phyloP scores from a whole-genome alignment of 805 yeast species.

The Ogataea nonfermentans region DNA sequence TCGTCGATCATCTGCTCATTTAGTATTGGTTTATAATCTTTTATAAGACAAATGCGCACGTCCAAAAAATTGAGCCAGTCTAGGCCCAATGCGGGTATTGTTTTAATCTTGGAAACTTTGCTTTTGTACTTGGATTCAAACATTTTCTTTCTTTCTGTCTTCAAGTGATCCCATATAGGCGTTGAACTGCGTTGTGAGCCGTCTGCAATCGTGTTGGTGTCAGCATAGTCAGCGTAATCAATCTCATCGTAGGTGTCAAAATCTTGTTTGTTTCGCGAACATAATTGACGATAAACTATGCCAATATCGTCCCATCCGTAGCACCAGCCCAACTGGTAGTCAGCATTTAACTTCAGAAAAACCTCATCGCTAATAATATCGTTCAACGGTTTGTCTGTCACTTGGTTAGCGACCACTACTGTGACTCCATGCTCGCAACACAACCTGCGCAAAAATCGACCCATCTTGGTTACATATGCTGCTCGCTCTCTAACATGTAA shows the following conservation, averaged over 20 bases:
- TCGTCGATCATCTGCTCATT: slow-evolving; percentile 36
- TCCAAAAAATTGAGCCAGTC: slow-evolving; percentile 53
- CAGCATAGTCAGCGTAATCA: slow-evolving; percentile 12
- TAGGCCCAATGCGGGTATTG: slow-evolving; percentile 54
- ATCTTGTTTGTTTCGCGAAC: slow-evolving; percentile 18
- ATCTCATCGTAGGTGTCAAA: slow-evolving; percentile 23
- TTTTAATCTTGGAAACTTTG: slow-evolving; percentile 30
- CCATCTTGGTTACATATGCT: slow-evolving; percentile 41
- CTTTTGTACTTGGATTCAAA: slow-evolving; percentile 34
- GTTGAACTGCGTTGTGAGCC: slow-evolving; percentile 11
- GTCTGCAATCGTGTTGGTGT: neutral
- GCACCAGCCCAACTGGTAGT: slow-evolving; percentile 68
- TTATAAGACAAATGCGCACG: slow-evolving; percentile 46
- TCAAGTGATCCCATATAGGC: slow-evolving; percentile 27
- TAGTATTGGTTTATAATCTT: slow-evolving; percentile 41
- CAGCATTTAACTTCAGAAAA: slow-evolving; percentile 42
- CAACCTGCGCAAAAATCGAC: slow-evolving; percentile 46
- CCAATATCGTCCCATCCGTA: slow-evolving; percentile 67
- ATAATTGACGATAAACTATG: slow-evolving; percentile 30
- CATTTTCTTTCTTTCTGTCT: slow-evolving; percentile 27
- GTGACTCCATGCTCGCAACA: slow-evolving; percentile 53
- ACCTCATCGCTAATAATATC: slow-evolving; percentile 32
- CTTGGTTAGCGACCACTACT: slow-evolving; percentile 75
- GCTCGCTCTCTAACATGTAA: slow-evolving; percentile 44
- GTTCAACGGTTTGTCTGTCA: slow-evolving; percentile 55